Percentiles rank a stretch among this genome's conserved stretches.
These are phyloP conservation scores for Exophiala aquamarina DNA, from an alignment of 2,329 filamentous ascomycete genomes.

Conservation along the genomic window DNA sequence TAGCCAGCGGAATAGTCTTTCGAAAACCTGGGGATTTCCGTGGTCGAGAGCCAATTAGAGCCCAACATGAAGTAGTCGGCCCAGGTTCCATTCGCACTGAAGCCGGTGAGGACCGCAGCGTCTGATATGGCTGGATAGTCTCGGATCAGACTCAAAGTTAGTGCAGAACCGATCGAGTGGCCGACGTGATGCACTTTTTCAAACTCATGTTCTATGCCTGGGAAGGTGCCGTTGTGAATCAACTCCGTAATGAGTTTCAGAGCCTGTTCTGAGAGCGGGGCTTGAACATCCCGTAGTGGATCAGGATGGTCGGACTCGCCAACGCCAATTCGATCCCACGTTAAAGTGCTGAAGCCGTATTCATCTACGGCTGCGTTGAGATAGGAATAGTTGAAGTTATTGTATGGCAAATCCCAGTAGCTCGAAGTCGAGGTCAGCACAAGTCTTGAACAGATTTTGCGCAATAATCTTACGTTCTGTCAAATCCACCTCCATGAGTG, in stretches of 20 bases:
- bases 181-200: constrained; percentile 51
- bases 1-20: background rate
- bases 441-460: no score
- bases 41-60: constrained; percentile 7
- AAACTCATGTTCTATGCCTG: constrained; percentile 28
- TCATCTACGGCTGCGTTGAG: constrained; percentile 34
- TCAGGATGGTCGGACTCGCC: constrained; percentile 37
- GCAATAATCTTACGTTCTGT: constrained; percentile 1
- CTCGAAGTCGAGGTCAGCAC: background rate
- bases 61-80: constrained; percentile 31
- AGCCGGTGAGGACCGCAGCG: constrained; percentile 61
- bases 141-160: constrained; percentile 56
- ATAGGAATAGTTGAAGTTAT: constrained; percentile 22
- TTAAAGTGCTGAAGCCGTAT: constrained; percentile 39
- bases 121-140: constrained; percentile 48
- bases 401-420: constrained; percentile 1
- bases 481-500: constrained; percentile 5
- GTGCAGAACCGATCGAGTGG: constrained; percentile 61
- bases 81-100: constrained; percentile 51
- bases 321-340: constrained; percentile 38
- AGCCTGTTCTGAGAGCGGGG: constrained; percentile 38
- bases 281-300: constrained; percentile 39
- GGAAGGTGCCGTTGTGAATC: constrained; percentile 34
- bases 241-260: constrained; percentile 37
- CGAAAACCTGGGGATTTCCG: constrained; percentile 28